Evolutionary conservation across 257 asterid species (phyloP).

Genomic region (Solanum chmielewskii): DNA sequence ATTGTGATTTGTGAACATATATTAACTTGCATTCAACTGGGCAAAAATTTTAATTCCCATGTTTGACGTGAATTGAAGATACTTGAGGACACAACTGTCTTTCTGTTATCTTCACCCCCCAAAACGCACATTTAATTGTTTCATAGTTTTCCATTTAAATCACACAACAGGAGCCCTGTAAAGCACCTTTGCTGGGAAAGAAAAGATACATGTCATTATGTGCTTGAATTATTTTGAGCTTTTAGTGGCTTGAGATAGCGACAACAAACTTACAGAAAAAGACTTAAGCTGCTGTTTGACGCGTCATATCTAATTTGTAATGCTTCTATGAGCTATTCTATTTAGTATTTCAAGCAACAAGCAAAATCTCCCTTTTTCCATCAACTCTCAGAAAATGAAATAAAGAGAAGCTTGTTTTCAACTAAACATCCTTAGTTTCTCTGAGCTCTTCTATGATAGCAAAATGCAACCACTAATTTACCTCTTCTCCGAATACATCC

Average conservation of each 20-base stretch:
- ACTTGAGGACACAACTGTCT: neutral
- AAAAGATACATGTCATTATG: neutral
- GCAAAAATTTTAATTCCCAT: neutral
- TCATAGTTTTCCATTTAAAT: neutral
- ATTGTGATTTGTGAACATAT: neutral
- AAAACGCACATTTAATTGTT: neutral
- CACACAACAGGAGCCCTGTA: neutral
- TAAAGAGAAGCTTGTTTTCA: neutral
- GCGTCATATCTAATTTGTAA: neutral
- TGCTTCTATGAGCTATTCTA: neutral
- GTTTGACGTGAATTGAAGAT: neutral
- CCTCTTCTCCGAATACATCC: conserved; percentile 99
- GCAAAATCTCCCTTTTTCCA: neutral
- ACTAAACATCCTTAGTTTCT: neutral
- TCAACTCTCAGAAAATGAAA: neutral
- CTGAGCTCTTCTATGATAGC: neutral
- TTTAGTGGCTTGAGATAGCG: neutral
- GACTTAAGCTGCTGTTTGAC: neutral
- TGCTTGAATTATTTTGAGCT: neutral
- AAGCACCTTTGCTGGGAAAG: neutral
- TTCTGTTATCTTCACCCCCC: neutral
- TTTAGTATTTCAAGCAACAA: neutral
- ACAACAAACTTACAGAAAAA: neutral
- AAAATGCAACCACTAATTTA: conserved; percentile 9
- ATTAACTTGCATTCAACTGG: neutral